Base-by-base conservation (phyloP, 139 green algal genomes). In the Nannochloris sp. region DNA sequence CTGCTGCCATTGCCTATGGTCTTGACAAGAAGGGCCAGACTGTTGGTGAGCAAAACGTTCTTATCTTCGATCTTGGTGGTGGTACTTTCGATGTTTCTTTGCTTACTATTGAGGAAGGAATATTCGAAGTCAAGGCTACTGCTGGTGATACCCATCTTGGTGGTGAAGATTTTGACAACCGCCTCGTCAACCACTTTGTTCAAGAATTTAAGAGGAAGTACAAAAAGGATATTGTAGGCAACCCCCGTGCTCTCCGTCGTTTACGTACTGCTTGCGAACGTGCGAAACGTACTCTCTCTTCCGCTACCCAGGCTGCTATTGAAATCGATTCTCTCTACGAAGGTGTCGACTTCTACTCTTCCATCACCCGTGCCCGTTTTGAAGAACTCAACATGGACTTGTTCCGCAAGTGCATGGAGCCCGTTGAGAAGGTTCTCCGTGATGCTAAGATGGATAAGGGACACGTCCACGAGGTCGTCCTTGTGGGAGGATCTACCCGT, bases 371-470 rank as follows among this genome's bases (percentile, higher is more conserved):
- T 33, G 92, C 91, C 2, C 85, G 91, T 45, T 97, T 98, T 58
- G 92, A 98, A 86, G 93, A 99, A 87, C 78, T 98, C 35, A 89
- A 86, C 89, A 97, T 98, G 91, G 92, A 98, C 81, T 69, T 98
- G 61, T 98, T 98, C 87, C 77, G 93, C 67, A 97, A 97, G 89
- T 99, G 93, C 88, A 98, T 99, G 90, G 92, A 97, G 65, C 93
- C 93, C 25, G 93, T 99, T n/a, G 93, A 97, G 83, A 96, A 95
- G 80, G 34, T 76, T 46, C 67, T 97, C 23, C 76, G 77, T 27
- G 93, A 97, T 61, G 76, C 87, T 70, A 97, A 97, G 84, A 86
- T 92, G 68, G 81, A 90, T 75, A 92, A 91, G 81, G 42, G 32
- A 30, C 30, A 51, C 4, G 72, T 93, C 12, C 71, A 89, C 68